Conservation (phyloP, 106 monocot genomes). For the Acorus calamus region DNA sequence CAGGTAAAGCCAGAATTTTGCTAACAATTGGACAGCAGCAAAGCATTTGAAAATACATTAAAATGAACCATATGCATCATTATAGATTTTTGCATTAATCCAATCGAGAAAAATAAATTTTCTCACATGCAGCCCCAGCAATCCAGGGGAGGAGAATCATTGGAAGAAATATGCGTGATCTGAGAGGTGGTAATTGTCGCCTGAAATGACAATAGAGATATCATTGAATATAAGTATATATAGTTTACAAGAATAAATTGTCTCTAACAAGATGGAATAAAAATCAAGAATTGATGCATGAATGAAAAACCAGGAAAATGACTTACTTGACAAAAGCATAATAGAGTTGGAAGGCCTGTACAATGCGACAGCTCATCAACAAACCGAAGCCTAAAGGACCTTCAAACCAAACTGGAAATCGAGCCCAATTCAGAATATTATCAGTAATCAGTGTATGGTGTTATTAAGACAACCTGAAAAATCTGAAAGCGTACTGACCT, state of each 20-base stretch:
- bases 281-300: neutral
- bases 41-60: too few relatives aligned
- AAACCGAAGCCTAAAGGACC: slow-evolving; percentile 34
- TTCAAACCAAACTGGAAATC: slow-evolving; percentile 28
- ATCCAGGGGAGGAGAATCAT: slow-evolving; percentile 22
- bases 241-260: too few relatives aligned
- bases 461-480: neutral
- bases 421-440: neutral
- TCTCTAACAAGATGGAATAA: too few relatives aligned
- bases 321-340: slow-evolving; percentile 32
- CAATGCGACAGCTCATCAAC: slow-evolving; percentile 36
- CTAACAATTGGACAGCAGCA: too few relatives aligned
- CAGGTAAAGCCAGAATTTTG: too few relatives aligned
- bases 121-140: slow-evolving; percentile 19
- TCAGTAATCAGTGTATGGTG: neutral
- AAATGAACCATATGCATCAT: too few relatives aligned
- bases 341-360: slow-evolving; percentile 26
- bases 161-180: slow-evolving; percentile 8
- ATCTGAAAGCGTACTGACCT: slow-evolving; percentile 7
- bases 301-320: neutral
- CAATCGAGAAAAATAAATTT: too few relatives aligned
- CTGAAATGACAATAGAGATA: neutral
- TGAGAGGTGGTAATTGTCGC: slow-evolving; percentile 13
- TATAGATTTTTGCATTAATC: too few relatives aligned
- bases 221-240: too few relatives aligned